Percentiles rank a stretch among this genome's conserved stretches.
Evolutionary conservation across 805 yeast genomes (phyloP).

Genomic region (Kodamaea kaohsiungensis): DNA sequence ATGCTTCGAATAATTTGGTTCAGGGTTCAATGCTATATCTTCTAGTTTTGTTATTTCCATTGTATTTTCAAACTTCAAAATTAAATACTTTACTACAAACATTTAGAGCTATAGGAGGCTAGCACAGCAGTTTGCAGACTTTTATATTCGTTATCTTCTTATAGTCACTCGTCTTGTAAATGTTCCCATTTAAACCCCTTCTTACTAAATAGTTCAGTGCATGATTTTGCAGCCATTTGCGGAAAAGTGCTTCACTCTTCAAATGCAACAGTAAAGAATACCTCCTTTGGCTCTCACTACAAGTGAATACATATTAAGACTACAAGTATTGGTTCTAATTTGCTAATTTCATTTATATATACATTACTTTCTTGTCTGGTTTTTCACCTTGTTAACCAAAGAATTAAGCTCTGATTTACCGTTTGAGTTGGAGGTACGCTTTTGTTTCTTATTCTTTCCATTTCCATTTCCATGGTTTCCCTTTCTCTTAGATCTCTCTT

Average conservation of each 20-base stretch:
- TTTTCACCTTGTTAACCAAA: slow-evolving; percentile 54
- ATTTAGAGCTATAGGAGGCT: not conserved
- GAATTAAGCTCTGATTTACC: slow-evolving; percentile 17
- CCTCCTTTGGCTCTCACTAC: no score
- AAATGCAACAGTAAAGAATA: no score
- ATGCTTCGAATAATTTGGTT: not conserved
- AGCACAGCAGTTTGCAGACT: not conserved
- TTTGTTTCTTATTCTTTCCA: slow-evolving; percentile 19
- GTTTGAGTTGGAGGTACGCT: slow-evolving; percentile 7
- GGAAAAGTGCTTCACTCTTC: slow-evolving; percentile 3
- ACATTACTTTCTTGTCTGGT: slow-evolving; percentile 28
- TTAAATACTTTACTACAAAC: slow-evolving; percentile 10
- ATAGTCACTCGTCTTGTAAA: not conserved
- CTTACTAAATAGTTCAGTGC: not conserved
- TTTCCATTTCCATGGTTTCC: slow-evolving; percentile 16
- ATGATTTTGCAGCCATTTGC: slow-evolving; percentile 2
- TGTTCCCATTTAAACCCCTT: not conserved
- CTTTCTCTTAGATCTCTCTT: slow-evolving; percentile 65
- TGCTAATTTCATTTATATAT: no score
- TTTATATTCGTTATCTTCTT: not conserved
- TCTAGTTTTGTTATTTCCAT: not conserved
- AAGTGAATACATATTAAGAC: no score
- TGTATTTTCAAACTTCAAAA: slow-evolving; percentile 7
- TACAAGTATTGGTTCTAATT: no score
- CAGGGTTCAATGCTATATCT: not conserved